phyloP scores from a whole-genome alignment of 257 asterid species.

The Asclepias syriaca region DNA sequence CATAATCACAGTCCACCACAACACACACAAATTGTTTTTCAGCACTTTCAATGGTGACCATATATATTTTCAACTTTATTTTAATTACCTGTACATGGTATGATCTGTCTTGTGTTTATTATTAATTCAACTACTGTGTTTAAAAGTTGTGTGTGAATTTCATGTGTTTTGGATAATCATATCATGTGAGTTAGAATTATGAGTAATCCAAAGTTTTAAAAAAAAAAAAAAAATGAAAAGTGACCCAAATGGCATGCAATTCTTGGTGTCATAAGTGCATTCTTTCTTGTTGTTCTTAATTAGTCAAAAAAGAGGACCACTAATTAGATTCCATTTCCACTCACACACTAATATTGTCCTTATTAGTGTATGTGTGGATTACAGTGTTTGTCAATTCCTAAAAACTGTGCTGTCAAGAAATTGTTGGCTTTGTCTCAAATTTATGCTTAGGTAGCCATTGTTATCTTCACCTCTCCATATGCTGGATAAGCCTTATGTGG shows the following conservation, averaged over 20 bases:
- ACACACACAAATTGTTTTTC: neutral
- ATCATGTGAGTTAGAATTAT: neutral
- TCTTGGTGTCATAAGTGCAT: neutral
- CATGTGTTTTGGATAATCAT: neutral
- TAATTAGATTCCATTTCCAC: neutral
- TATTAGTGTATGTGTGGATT: no score
- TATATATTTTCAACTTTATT: neutral
- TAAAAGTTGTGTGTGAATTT: neutral
- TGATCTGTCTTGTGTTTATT: no score
- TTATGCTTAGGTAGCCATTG: no score
- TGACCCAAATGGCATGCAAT: neutral
- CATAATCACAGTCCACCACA: neutral
- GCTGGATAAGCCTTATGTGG: no score
- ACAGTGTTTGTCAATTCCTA: no score
- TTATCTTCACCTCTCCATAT: no score
- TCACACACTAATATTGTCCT: neutral
- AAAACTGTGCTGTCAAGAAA: no score
- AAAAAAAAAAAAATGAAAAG: neutral
- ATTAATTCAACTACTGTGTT: no score
- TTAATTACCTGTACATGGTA: no score
- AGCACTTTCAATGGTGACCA: neutral
- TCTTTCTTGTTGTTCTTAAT: neutral
- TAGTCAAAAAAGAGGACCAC: neutral
- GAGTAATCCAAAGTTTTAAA: neutral
- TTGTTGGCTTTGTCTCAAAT: no score